Evolutionary conservation across 345 rosid genomes (phyloP), one percentile per base, ranked within the genome.

Genomic region (Kandelia obovata): DNA sequence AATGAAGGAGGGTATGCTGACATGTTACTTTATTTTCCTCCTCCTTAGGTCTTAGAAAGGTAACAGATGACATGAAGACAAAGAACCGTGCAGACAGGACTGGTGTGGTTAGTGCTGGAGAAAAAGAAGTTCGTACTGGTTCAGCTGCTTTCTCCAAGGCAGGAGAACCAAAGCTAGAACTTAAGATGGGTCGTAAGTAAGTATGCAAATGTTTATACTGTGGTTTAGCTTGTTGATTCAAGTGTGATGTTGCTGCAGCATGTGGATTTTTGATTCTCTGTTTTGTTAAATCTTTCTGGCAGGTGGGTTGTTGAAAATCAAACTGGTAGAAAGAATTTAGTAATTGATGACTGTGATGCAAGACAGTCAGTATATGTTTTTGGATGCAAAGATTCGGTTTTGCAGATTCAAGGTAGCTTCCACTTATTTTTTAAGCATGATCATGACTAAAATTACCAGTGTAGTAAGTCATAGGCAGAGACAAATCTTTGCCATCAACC

Each of bases 271-370:
- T 53, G 68, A 21, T 64, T 35, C 37, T 28, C 61, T 72, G 63
- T 49, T 69, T 25, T 20, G 46, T 55, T 71, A 25, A 68, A 65
- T 68, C 57, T 64, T 25, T n/a, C 43, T 74, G 37, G 58, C 83
- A 96, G 99, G 79, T 96, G 99, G 99, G 90, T 80, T 53, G 91
- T 96, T 72, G 99, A 96, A 81, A 90, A 96, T 81, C 99, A 96
- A 76, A 78, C 92, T 77, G 99, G 97, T 61, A 85, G 66, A 71
- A 92, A 96, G 82, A 81, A 83, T 75, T 83, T 96, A 82, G 86
- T 84, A 53, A 92, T 96, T 68, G 91, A 86, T 78, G 91, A 96
- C 20, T 92, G 99, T 84, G 95, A 96, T 83, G 66, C 98, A 55
- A 96, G 85, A 73, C 98, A 96, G 67, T 83, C 98, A 51, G 98